Base-by-base conservation (phyloP, 345 rosid species). In the Pelargonium nanum region DNA sequence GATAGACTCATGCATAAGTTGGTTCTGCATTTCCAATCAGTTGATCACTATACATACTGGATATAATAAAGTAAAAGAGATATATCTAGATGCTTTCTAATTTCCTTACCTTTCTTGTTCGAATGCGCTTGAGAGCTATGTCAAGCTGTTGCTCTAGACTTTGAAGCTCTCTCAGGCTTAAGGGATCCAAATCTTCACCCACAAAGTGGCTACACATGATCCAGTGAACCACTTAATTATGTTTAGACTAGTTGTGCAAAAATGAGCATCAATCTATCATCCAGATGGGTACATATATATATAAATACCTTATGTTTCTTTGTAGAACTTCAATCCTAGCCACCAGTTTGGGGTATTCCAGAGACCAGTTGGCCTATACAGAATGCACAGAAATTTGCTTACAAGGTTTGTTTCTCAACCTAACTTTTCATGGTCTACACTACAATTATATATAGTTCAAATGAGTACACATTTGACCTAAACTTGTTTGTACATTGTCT, bases 61-160 rank as follows among this genome's bases (percentile, higher is more conserved):
- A 9, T 0, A 9, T 12, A 15, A 32, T 20, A 17, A 26, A 4
- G 13, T 23, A 24, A 1, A 32, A 19, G 1, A 2, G 21, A 20
- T 9, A 40, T 2, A n/a, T 28, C 0, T 17, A 32, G 22, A 54
- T 12, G 22, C 21, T 24, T 4, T 8, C 0, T 6, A 26, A 16
- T 6, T 34, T 53, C 21, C n/a, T 19, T 32, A 86, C 98, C 95
- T 84, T 86, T 76, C 78, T 77, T 55, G 81, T 67, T 71, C 96
- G 78, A n/a, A 81, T 72, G 59, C 83, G 87, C 79, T 79, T 84
- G n/a, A 91, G 91, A 61, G 85, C 80, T 58, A 68, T 75, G 55
- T 83, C 96, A 58, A 91, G 82, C 77, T 91, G 96, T 56, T 84
- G 88, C 75, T 91, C 98, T 64, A 91, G 62, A 58, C 75, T 70